Conservation (phyloP, 805 yeast species). For the Geotrichum ghanense region DNA sequence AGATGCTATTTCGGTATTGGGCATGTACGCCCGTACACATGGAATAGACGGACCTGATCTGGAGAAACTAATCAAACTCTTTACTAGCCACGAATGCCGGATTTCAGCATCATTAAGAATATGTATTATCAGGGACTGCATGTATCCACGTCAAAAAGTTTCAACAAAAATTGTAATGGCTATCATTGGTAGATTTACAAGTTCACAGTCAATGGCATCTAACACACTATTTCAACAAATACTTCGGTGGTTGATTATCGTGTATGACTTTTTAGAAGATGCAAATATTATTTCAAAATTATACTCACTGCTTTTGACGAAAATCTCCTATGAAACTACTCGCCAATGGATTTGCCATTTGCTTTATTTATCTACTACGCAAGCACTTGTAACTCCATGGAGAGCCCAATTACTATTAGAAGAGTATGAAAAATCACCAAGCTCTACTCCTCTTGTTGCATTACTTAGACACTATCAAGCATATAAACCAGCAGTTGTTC, state of each 20-base stretch:
- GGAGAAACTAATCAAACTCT: neutral
- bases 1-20: neutral
- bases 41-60: neutral
- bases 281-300: conserved; percentile 7
- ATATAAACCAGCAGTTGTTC: conserved; percentile 17
- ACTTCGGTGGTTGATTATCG: conserved; percentile 13
- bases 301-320: conserved; percentile 13
- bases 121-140: conserved; percentile 8
- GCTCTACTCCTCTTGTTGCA: conserved; percentile 16
- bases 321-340: conserved; percentile 11
- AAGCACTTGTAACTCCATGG: conserved; percentile 14
- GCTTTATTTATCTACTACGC: conserved; percentile 11
- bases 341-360: conserved; percentile 16
- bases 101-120: conserved; percentile 5
- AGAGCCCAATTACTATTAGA: conserved; percentile 12
- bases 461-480: conserved; percentile 17
- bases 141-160: conserved; percentile 16
- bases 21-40: neutral
- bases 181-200: conserved; percentile 17
- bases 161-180: conserved; percentile 17
- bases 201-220: conserved; percentile 4
- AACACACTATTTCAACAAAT: conserved; percentile 9
- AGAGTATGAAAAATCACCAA: conserved; percentile 15
- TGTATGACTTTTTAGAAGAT: conserved; percentile 12
- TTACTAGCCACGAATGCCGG: neutral